Evolutionary conservation across 2,329 filamentous ascomycete species (phyloP).

Genomic region (Pseudophaeomoniella oleicola): DNA sequence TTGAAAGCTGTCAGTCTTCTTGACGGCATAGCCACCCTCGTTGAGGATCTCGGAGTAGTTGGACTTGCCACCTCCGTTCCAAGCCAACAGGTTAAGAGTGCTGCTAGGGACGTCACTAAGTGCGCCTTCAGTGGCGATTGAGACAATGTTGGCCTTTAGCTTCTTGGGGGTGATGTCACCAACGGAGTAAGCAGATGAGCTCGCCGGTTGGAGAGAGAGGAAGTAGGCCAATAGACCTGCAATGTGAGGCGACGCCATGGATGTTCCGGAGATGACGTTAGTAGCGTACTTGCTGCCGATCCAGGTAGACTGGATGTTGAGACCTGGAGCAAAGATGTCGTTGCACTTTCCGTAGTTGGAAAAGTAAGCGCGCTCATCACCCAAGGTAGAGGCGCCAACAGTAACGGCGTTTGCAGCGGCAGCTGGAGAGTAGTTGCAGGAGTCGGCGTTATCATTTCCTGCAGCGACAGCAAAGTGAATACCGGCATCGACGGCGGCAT

Average conservation of each 20-base stretch:
- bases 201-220: constrained; percentile 83
- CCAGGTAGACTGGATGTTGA: constrained; percentile 97
- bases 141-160: constrained; percentile 79
- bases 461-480: constrained; percentile 97
- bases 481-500: constrained; percentile 80
- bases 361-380: constrained; percentile 97
- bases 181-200: constrained; percentile 82
- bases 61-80: constrained; percentile 90
- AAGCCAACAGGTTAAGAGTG: constrained; percentile 91
- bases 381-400: constrained; percentile 84
- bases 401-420: constrained; percentile 85
- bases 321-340: constrained; percentile 94
- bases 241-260: constrained; percentile 97
- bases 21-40: constrained; percentile 50
- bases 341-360: constrained; percentile 99
- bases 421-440: constrained; percentile 97
- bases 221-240: constrained; percentile 95
- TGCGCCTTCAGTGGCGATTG: constrained; percentile 62
- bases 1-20: constrained; percentile 15
- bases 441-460: constrained; percentile 96
- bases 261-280: constrained; percentile 99
- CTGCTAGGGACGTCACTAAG: constrained; percentile 70
- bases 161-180: constrained; percentile 81
- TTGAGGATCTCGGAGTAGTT: constrained; percentile 79
- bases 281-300: constrained; percentile 89